A percentile compares a stretch with the other conserved stretches of the same genome.
These are phyloP conservation scores for Isabelozyma pseudorhagii DNA, from an alignment of 805 yeast species.

Conservation along the genomic window DNA sequence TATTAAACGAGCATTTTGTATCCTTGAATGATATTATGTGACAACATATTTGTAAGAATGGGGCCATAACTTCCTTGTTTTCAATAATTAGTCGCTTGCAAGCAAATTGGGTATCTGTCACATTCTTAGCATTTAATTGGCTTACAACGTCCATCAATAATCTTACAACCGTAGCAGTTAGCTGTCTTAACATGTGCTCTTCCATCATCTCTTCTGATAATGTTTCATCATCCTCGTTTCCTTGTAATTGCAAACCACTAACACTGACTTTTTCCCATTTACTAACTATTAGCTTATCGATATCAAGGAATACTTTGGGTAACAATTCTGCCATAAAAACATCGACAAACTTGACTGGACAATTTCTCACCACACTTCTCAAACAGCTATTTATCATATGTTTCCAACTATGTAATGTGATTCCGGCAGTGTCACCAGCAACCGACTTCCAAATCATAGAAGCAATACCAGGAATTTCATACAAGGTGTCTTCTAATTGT, in stretches of 20 bases:
- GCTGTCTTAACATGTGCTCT: constrained; percentile 87
- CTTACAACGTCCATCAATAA: constrained; percentile 85
- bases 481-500: constrained; percentile 84
- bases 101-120: constrained; percentile 59
- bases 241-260: constrained; percentile 55
- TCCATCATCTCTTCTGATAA: constrained; percentile 98
- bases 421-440: constrained; percentile 80
- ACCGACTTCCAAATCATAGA: constrained; percentile 76
- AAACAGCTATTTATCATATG: constrained; percentile 91
- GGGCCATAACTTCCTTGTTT: constrained; percentile 67
- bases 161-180: constrained; percentile 88
- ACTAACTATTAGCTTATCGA: constrained; percentile 69
- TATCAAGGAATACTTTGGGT: constrained; percentile 68
- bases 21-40: constrained; percentile 82
- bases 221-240: constrained; percentile 70
- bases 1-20: constrained; percentile 88
- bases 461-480: constrained; percentile 82
- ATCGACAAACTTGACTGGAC: constrained; percentile 70
- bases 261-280: constrained; percentile 72
- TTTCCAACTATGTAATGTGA: constrained; percentile 94
- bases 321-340: constrained; percentile 73
- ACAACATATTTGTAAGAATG: constrained; percentile 69
- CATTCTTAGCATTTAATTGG: constrained; percentile 56
- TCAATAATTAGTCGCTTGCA: constrained; percentile 65
- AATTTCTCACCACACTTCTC: constrained; percentile 80